Evolutionary conservation across 1,284 basidiomycete genomes (phyloP), one percentile per base, ranked within the genome.

Genomic region (Ceratobasidium sp.): DNA sequence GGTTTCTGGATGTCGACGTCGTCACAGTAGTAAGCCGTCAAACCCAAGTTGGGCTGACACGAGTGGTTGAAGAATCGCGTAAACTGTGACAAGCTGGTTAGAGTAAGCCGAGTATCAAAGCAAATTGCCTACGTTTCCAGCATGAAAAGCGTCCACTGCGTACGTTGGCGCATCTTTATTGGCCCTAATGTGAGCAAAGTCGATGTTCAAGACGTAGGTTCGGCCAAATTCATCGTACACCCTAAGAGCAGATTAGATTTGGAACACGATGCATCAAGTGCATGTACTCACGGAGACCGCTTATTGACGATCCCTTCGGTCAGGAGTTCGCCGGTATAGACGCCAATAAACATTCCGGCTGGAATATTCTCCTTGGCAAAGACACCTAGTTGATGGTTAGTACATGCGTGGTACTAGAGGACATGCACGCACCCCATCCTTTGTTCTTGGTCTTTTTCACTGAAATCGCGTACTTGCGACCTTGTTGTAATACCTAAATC

Each of bases 191-290:
- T 91, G 83, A 73, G 86, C 89, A 72, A 88, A 90, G 74, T 96
- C 93, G 22, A 94, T 75, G 72, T 93, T 87, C 73, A 96, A 92
- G 1, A 96, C 81, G 74, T 97, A 97, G 0, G 94, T 96, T 54
- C 89, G 81, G 2, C 90, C 91, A 58, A 87, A 86, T 64, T 84
- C 80, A 75, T 93, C 87, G 76, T 97, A 97, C 17, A 85, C 79
- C 38, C 91, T 92, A 72, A 34, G 47, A 55, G n/a, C 20, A 38
- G 69, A 74, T 22, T 73, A 69, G 17, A 57, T 20, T 54, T 43
- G 35, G 13, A 12, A 45, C 34, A 6, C 53, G 7, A 42, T 43
- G 64, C 17, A n/a, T 50, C 42, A 52, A 58, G 32, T 49, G 67
- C 54, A 13, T 8, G 60, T 22, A 79, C 87, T 76, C 72, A 91